phyloP scores from a whole-genome alignment of 345 rosid species.

The Kernera saxatilis region DNA sequence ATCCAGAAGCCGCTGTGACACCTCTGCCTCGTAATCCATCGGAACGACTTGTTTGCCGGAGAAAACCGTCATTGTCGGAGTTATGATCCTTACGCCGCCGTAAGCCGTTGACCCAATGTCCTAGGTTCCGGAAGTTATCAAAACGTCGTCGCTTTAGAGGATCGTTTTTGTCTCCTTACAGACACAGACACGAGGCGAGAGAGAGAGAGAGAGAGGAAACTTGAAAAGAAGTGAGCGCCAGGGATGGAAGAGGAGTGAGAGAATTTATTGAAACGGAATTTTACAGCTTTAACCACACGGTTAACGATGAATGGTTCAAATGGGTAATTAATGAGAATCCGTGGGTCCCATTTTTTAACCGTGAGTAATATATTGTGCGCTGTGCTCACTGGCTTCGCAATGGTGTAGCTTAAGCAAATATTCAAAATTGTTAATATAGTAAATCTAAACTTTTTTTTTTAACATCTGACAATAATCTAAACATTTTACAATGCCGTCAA shows the following conservation, averaged over 20 bases:
- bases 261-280: conserved; percentile 33
- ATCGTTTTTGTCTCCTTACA: conserved; percentile 9
- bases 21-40: conserved; percentile 76
- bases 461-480: too few species aligned
- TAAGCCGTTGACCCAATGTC: conserved; percentile 6
- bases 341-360: conserved; percentile 8
- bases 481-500: too few species aligned
- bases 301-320: neutral
- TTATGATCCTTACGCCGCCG: neutral
- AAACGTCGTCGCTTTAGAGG: conserved; percentile 8
- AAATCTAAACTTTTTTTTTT: too few species aligned
- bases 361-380: neutral
- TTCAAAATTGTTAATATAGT: too few species aligned
- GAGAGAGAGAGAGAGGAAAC: conserved; percentile 27
- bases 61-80: conserved; percentile 63
- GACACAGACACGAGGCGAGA: conserved; percentile 41
- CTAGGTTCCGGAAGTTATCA: neutral
- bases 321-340: neutral
- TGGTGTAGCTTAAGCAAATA: neutral
- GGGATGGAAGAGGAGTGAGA: conserved; percentile 24
- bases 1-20: conserved; percentile 80
- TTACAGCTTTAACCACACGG: conserved; percentile 16
- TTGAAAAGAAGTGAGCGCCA: conserved; percentile 62
- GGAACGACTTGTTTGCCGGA: conserved; percentile 90
- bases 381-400: neutral